Percentiles rank a stretch among this genome's conserved stretches.
phyloP scores from a whole-genome alignment of 805 yeast genomes.

The Yamadazyma sp. region DNA sequence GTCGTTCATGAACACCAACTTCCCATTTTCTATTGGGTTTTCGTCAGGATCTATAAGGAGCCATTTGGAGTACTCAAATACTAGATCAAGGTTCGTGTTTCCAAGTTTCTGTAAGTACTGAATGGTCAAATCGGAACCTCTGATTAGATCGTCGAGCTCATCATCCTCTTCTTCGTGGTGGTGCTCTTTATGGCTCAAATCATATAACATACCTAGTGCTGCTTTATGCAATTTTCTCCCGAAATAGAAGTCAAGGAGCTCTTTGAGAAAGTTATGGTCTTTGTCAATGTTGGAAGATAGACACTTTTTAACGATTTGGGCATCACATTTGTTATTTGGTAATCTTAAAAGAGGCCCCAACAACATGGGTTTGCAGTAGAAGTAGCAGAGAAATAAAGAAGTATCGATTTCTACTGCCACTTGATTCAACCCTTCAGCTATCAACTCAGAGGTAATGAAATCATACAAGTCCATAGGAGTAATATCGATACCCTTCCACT shows the following conservation, averaged over 20 bases:
- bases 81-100: constrained; percentile 47
- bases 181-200: constrained; percentile 20
- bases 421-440: constrained; percentile 23
- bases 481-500: constrained; percentile 49
- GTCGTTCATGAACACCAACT: constrained; percentile 62
- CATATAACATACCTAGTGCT: constrained; percentile 62
- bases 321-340: constrained; percentile 68
- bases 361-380: constrained; percentile 64
- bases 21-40: constrained; percentile 32
- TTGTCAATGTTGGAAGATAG: constrained; percentile 39
- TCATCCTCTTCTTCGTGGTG: constrained; percentile 18
- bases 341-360: constrained; percentile 82
- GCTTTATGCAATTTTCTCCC: constrained; percentile 60
- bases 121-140: constrained; percentile 46
- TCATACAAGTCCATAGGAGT: constrained; percentile 45
- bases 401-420: constrained; percentile 66
- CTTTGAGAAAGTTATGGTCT: constrained; percentile 51
- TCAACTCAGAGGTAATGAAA: constrained; percentile 20
- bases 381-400: constrained; percentile 71
- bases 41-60: constrained; percentile 37
- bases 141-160: constrained; percentile 27
- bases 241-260: constrained; percentile 74
- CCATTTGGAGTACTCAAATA: constrained; percentile 58
- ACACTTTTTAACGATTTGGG: constrained; percentile 55
- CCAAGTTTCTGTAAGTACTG: constrained; percentile 59